A percentile compares a stretch with the other conserved stretches of the same genome.
Evolutionary conservation across 2,329 filamentous ascomycete genomes (phyloP).

Genomic region (Clonostachys chloroleuca): DNA sequence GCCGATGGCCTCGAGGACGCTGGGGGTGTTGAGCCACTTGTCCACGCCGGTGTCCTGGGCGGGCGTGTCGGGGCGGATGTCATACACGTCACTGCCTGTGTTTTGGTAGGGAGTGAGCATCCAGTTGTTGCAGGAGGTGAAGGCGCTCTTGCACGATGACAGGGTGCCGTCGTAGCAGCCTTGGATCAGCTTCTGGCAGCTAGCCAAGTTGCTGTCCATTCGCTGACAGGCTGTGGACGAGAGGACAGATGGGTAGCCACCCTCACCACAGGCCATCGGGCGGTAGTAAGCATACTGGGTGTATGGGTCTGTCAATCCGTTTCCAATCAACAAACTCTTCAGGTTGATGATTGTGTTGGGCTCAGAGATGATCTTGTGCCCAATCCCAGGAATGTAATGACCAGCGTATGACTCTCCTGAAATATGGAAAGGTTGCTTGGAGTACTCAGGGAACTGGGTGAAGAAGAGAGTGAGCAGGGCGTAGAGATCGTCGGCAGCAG

Average conservation of each 20-base stretch:
- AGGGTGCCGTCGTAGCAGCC: slow-evolving; percentile 90
- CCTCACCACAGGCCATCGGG: slow-evolving; percentile 95
- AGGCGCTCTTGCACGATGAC: slow-evolving; percentile 84
- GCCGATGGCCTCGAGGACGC: slow-evolving; percentile 83
- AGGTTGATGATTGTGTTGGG: slow-evolving; percentile 98
- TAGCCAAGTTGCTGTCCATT: slow-evolving; percentile 89
- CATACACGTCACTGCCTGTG: slow-evolving; percentile 91
- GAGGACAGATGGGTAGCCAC: slow-evolving; percentile 87
- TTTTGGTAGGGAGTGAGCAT: slow-evolving; percentile 91
- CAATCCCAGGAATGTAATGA: slow-evolving; percentile 92
- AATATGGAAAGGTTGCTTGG: slow-evolving; percentile 95
- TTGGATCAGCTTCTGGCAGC: slow-evolving; percentile 84
- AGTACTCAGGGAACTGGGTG: slow-evolving; percentile 95
- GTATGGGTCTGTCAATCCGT: slow-evolving; percentile 88
- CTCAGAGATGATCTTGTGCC: slow-evolving; percentile 75
- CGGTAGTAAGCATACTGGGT: slow-evolving; percentile 96
- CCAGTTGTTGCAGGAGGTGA: slow-evolving; percentile 98
- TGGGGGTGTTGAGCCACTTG: slow-evolving; percentile 76
- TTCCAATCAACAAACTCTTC: slow-evolving; percentile 91
- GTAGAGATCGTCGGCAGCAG: slow-evolving; percentile 92
- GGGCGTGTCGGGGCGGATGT: slow-evolving; percentile 68
- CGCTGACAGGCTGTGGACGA: slow-evolving; percentile 70
- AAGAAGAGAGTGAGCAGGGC: slow-evolving; percentile 97
- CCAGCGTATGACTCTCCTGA: slow-evolving; percentile 93
- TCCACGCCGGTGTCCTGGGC: slow-evolving; percentile 81